Evolutionary conservation across 2,329 filamentous ascomycete species (phyloP).

Genomic region (Colletotrichum sp.): DNA sequence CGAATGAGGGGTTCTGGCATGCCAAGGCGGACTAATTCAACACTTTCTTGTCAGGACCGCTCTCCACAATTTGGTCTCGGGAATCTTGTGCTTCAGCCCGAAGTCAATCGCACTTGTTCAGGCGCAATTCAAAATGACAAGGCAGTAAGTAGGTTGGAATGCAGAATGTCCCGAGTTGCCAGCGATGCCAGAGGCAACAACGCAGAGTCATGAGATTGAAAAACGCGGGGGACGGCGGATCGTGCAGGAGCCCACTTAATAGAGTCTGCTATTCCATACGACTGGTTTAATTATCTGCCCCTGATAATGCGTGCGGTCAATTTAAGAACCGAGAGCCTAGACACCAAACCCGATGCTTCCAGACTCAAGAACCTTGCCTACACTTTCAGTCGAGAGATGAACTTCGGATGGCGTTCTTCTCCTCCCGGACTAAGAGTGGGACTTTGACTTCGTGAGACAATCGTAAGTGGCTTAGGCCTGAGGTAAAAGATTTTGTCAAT

Average conservation of each 20-base stretch:
- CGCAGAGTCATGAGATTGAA: not conserved
- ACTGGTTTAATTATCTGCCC: not conserved
- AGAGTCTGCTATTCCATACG: not conserved
- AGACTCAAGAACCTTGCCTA: not conserved
- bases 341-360: not conserved
- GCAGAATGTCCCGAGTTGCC: not conserved
- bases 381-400: not conserved
- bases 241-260: slow-evolving; percentile 10
- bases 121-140: not conserved
- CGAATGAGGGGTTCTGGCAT: not conserved
- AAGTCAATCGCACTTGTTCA: not conserved
- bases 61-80: not conserved
- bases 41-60: not conserved
- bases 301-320: not conserved
- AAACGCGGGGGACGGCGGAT: not conserved
- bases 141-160: not conserved
- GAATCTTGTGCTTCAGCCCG: not conserved
- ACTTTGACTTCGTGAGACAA: not conserved
- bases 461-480: not conserved
- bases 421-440: not conserved
- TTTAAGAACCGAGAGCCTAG: not conserved
- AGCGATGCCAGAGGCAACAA: not conserved
- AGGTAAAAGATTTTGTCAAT: not conserved
- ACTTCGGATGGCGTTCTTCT: not conserved
- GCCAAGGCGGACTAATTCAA: slow-evolving; percentile 17